Percentiles rank a stretch among this genome's conserved stretches.
Evolutionary conservation across 1,139 yeast species (phyloP).

Genomic region (Nadsonia commutata): DNA sequence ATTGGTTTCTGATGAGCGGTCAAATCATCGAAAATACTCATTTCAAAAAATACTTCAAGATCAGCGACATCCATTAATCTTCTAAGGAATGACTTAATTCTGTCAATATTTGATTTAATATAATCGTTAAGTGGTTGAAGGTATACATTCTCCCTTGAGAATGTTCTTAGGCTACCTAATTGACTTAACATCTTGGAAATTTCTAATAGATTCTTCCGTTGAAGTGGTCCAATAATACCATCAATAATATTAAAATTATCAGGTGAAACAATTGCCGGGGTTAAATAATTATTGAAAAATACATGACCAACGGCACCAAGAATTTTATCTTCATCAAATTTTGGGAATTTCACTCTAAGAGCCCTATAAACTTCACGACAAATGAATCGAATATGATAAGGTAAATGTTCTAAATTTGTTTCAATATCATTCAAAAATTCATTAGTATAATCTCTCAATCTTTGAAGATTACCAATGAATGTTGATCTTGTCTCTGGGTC

Average conservation of each 20-base stretch:
- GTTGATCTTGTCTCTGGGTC: slow-evolving; percentile 53
- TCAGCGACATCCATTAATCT: slow-evolving; percentile 41
- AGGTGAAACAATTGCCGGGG: slow-evolving; percentile 55
- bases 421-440: slow-evolving; percentile 38
- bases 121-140: slow-evolving; percentile 72
- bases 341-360: slow-evolving; percentile 35
- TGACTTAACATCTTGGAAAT: slow-evolving; percentile 51
- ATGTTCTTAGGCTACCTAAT: slow-evolving; percentile 51
- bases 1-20: slow-evolving; percentile 53
- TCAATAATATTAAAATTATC: slow-evolving; percentile 46
- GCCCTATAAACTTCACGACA: slow-evolving; percentile 27
- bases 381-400: slow-evolving; percentile 45
- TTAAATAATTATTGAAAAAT: slow-evolving; percentile 46
- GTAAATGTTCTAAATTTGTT: slow-evolving; percentile 34
- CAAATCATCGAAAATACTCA: slow-evolving; percentile 58
- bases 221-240: slow-evolving; percentile 22
- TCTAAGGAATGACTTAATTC: slow-evolving; percentile 31
- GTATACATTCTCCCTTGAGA: slow-evolving; percentile 46
- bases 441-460: slow-evolving; percentile 55
- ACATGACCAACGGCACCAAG: slow-evolving; percentile 58
- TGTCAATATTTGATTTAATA: slow-evolving; percentile 35
- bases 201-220: slow-evolving; percentile 40
- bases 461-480: slow-evolving; percentile 63
- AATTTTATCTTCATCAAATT: slow-evolving; percentile 29
- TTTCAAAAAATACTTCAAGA: slow-evolving; percentile 45